Evolutionary conservation across 2,329 filamentous ascomycete genomes (phyloP), one percentile per base, ranked within the genome.

Genomic region (Calonectria naviculata): DNA sequence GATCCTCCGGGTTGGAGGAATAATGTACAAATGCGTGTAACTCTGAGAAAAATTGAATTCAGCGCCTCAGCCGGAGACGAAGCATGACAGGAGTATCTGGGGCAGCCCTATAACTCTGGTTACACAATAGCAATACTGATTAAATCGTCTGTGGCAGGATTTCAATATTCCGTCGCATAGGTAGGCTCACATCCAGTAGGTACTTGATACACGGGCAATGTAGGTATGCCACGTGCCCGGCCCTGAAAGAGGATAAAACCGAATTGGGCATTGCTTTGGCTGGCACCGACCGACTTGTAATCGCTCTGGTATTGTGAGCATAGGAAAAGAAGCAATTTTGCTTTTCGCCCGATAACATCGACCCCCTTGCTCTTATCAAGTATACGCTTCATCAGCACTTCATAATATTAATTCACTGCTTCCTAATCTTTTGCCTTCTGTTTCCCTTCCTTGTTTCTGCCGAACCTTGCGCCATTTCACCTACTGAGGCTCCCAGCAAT

Each of bases 401-500:
- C 31, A 58, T 15, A 38, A 58, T 19, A 19, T 26, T 21, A 21
- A 4, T 38, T 24, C 52, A 58, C 21, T 58, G 15, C 24, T 58
- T 26, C 3, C 52, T 17, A 9, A 7, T 4, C 47, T 26, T 58
- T 29, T 13, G 10, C 24, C n/a, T n/a, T n/a, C n/a, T n/a, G n/a
- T 19, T 28, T 3, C 15, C 36, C 31, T 24, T 19, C 52, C 31
- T 26, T 38, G 21, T 29, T 13, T 17, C 52, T 58, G 52, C 24
- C n/a, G 21, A 56, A 58, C 24, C 29, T 19, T 24, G 42, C 60
- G 26, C 60, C 26, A 42, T 38, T 44, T 54, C 36, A 28, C 44
- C 54, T 44, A 54, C 67, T 65, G 29, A 54, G 67, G 42, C n/a
- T 70, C 52, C 66, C 36, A 61, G 54, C 21, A 31, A 54, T 64